Conservation (phyloP, 257 asterid species). For the Solanum pennellii region DNA sequence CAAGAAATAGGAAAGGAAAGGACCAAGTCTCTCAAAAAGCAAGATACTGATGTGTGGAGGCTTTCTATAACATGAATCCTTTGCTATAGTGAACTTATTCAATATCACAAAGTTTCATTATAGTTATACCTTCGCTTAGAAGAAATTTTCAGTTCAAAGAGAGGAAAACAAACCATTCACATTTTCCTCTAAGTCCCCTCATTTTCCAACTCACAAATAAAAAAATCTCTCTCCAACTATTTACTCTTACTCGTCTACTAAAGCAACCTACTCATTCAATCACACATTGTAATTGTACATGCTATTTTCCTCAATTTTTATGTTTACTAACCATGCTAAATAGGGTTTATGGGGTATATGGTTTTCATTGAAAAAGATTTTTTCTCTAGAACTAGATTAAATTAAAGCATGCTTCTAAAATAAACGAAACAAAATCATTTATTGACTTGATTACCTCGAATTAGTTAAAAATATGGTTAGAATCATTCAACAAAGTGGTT, state of each 20-base stretch:
- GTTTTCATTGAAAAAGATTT: not conserved
- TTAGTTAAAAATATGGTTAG: not conserved
- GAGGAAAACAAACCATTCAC: too few species aligned
- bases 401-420: not conserved
- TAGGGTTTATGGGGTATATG: not conserved
- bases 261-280: not conserved
- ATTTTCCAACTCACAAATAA: not conserved
- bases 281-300: not conserved
- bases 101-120: not conserved
- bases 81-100: not conserved
- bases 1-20: not conserved
- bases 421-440: not conserved
- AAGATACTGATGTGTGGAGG: not conserved
- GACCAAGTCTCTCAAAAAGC: not conserved
- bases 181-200: not conserved
- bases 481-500: not conserved
- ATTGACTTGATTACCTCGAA: not conserved
- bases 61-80: not conserved
- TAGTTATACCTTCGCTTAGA: not conserved
- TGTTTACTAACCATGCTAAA: not conserved
- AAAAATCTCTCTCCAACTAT: not conserved
- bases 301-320: not conserved
- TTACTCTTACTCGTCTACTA: not conserved
- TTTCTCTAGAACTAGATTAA: not conserved
- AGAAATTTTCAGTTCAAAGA: not conserved